phyloP scores from a whole-genome alignment of 176 grass and related monocot genomes.

The Miscanthus lutarioriparius region DNA sequence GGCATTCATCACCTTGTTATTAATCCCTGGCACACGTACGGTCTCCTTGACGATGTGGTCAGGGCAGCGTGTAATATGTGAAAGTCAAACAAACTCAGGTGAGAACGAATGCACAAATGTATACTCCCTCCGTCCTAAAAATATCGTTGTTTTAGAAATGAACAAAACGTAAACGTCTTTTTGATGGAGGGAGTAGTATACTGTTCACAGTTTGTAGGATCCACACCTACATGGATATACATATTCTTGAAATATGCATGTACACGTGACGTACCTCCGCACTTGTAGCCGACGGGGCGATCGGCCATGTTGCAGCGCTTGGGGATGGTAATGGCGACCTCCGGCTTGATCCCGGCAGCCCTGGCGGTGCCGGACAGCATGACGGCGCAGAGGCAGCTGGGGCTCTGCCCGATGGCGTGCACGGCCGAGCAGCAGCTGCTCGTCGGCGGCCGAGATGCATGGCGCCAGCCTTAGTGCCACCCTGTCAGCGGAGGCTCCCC shows the following conservation, averaged over 20 bases:
- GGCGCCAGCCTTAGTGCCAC: constrained; percentile 46
- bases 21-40: neutral
- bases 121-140: too few relatives aligned
- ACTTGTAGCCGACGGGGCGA: constrained; percentile 63
- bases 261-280: constrained; percentile 40
- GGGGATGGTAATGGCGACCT: constrained; percentile 55
- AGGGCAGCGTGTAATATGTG: constrained; percentile 41
- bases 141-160: too few relatives aligned
- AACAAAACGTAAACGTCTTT: too few relatives aligned
- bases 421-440: constrained; percentile 49
- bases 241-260: too few relatives aligned
- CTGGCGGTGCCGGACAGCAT: constrained; percentile 60
- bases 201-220: too few relatives aligned
- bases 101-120: neutral
- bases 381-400: constrained; percentile 59
- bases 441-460: constrained; percentile 43
- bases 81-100: neutral
- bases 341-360: constrained; percentile 40
- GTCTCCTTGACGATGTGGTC: neutral
- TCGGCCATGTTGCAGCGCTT: constrained; percentile 57
- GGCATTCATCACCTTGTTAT: neutral
- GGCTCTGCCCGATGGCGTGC: constrained; percentile 51
- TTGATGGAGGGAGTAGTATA: too few relatives aligned
- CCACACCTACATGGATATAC: too few relatives aligned
- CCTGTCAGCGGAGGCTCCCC: constrained; percentile 24